Percentiles rank a stretch among this genome's conserved stretches.
Conservation (phyloP, 768 basidiomycete species). For the Neoboletus brunneissimus region DNA sequence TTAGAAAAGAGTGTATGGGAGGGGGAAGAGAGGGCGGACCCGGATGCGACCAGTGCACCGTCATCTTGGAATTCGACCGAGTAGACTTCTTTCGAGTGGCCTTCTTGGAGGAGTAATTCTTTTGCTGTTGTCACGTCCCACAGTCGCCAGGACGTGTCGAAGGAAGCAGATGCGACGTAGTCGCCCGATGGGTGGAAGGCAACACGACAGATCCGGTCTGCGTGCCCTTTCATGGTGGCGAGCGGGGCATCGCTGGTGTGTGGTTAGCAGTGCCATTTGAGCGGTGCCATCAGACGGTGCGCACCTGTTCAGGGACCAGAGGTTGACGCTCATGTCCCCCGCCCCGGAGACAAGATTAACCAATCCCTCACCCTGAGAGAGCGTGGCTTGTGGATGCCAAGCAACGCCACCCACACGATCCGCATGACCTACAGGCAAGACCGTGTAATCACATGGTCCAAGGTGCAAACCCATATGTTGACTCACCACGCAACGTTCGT, state of each 20-base stretch:
- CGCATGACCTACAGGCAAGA: conserved; percentile 58
- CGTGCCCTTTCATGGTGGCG: conserved; percentile 84
- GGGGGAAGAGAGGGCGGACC: conserved; percentile 49
- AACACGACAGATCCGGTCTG: conserved; percentile 87
- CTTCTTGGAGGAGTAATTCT: conserved; percentile 89
- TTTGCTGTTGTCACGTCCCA: conserved; percentile 88
- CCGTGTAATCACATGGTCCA: conserved; percentile 6
- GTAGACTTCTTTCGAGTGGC: conserved; percentile 96
- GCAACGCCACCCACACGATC: conserved; percentile 95
- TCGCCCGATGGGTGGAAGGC: conserved; percentile 95
- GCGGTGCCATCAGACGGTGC: conserved; percentile 12
- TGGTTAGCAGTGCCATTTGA: conserved; percentile 3
- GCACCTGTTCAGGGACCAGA: conserved; percentile 88
- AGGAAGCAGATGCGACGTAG: conserved; percentile 92
- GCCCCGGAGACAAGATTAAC: conserved; percentile 92
- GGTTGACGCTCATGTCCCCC: conserved; percentile 78
- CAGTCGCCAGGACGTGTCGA: conserved; percentile 95
- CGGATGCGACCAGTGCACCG: conserved; percentile 89
- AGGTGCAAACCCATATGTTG: not conserved
- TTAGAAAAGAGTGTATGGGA: not conserved
- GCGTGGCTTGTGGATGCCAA: conserved; percentile 94
- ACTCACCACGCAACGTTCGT: conserved; percentile 67
- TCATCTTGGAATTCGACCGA: conserved; percentile 95
- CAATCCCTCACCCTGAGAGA: conserved; percentile 55
- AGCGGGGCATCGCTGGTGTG: conserved; percentile 73